Evolutionary conservation across 495 filamentous ascomycete genomes (phyloP), one percentile per base, ranked within the genome.

Genomic region (Penicillium pulvis): DNA sequence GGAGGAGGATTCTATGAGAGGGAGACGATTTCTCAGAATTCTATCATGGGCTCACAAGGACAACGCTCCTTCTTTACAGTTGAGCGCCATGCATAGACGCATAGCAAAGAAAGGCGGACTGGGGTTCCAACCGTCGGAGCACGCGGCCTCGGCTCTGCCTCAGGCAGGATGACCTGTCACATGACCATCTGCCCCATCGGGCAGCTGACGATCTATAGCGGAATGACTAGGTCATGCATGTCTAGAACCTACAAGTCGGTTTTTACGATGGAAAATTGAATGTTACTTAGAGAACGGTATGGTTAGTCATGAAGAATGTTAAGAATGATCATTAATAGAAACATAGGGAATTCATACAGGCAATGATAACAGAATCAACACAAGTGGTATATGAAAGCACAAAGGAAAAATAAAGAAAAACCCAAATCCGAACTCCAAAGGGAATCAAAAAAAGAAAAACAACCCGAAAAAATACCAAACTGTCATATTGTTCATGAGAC

Each of bases 381-480:
- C 46, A 61, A 43, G 68, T 71, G 68, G 69, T 69, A 70, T 71
- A 70, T 69, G 65, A 63, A 67, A 54, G 46, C 14, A 49, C 46
- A 55, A 58, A 46, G n/a, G 49, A 57, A 44, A 58, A 28, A 59
- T n/a, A 58, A 62, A 52, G 31, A 20, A 56, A 35, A 54, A 35
- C 20, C 44, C 14, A 28, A 54, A 35, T n/a, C 44, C 14, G n/a
- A 54, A 54, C 51, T 36, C 41, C 28, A 42, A 36, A 51, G 53
- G 51, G 4, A 11, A 67, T 33, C 57, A 31, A 30, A 54, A 61
- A 62, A 59, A 31, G 39, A 54, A 61, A 62, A 35, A 56, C 48
- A 46, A 63, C 63, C n/a, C 26, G 24, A 44, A 62, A 42, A 49
- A 53, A 35, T 23, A 8, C 19, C 35, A 51, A 19, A 28, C 51